These are phyloP conservation scores for Venturia aucupariae DNA, from an alignment of 2,329 filamentous ascomycete species.

Conservation along the genomic window DNA sequence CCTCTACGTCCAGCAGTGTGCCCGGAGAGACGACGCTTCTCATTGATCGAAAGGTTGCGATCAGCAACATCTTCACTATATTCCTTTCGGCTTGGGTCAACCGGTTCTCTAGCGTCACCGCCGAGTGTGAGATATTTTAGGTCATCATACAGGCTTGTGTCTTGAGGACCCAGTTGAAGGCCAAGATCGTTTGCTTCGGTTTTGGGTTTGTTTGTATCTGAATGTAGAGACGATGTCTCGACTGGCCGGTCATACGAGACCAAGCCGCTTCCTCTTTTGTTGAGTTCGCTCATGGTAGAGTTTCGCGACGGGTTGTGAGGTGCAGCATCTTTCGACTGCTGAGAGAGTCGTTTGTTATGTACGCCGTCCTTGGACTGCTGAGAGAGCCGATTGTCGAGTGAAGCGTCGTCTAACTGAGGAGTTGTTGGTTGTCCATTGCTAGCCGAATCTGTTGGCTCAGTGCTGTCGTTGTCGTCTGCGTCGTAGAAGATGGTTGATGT, in stretches of 20 bases:
- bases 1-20: neutral
- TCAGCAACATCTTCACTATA: slow-evolving; percentile 47
- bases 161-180: neutral
- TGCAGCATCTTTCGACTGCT: neutral
- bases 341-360: neutral
- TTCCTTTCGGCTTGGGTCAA: slow-evolving; percentile 14
- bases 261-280: neutral
- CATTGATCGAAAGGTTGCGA: slow-evolving; percentile 17
- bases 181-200: neutral
- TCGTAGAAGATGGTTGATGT: neutral
- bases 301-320: neutral
- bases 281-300: neutral
- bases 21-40: neutral
- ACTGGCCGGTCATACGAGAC: neutral
- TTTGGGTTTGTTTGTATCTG: neutral
- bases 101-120: slow-evolving; percentile 16
- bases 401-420: neutral
- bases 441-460: neutral
- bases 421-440: neutral
- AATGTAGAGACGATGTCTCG: neutral
- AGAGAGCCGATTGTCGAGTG: neutral
- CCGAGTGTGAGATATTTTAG: slow-evolving; percentile 20
- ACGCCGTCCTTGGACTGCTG: neutral
- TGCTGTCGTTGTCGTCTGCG: neutral
- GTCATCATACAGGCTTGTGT: neutral